A percentile compares a stretch with the other conserved stretches of the same genome.
Conservation (phyloP, 2,329 filamentous ascomycete genomes). For the Aspergillus proliferans region DNA sequence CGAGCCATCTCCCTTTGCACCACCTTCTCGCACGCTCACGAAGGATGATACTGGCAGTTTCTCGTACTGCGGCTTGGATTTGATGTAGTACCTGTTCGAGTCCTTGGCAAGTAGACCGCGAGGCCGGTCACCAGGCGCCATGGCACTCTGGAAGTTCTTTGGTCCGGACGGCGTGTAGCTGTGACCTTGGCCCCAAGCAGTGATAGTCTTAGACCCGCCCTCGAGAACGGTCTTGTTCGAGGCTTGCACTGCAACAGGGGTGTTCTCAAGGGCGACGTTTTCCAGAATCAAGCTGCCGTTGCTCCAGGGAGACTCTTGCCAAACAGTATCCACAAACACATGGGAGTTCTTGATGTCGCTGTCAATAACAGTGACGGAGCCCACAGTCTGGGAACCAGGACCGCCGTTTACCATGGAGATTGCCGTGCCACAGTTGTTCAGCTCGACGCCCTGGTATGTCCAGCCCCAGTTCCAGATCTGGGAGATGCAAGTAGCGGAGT, state of each 20-base stretch:
- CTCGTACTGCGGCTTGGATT: constrained; percentile 52
- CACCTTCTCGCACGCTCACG: constrained; percentile 37
- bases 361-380: constrained; percentile 54
- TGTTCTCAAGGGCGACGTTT: constrained; percentile 48
- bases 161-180: constrained; percentile 42
- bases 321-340: constrained; percentile 47
- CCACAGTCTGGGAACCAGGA: constrained; percentile 41
- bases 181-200: constrained; percentile 41
- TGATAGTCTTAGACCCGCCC: constrained; percentile 33
- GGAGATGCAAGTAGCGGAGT: constrained; percentile 49
- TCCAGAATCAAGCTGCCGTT: constrained; percentile 51
- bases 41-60: constrained; percentile 33
- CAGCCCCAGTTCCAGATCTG: constrained; percentile 58
- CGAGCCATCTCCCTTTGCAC: constrained; percentile 48
- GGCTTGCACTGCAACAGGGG: constrained; percentile 39
- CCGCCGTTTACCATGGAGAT: constrained; percentile 46
- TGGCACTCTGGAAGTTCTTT: constrained; percentile 36
- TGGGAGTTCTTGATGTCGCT: constrained; percentile 45
- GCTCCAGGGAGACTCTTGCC: constrained; percentile 35
- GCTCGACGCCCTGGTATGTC: constrained; percentile 46
- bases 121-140: constrained; percentile 40
- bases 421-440: constrained; percentile 49
- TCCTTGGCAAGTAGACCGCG: constrained; percentile 38
- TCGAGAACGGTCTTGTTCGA: constrained; percentile 31
- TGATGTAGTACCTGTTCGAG: constrained; percentile 38